These are phyloP conservation scores for Botryotinia narcissicola DNA, from an alignment of 2,329 filamentous ascomycete genomes.

Conservation along the genomic window DNA sequence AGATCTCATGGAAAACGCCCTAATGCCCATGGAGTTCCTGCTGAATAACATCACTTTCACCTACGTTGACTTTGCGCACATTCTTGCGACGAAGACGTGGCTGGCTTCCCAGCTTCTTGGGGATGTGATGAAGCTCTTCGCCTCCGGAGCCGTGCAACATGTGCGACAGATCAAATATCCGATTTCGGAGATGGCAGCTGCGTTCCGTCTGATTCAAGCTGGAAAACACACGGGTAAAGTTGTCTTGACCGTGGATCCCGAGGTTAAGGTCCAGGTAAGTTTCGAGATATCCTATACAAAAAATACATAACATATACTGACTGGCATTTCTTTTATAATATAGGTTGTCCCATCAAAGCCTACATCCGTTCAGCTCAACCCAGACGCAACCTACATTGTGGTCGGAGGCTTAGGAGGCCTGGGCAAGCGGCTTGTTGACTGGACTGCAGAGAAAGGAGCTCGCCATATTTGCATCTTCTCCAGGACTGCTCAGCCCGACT, in stretches of 20 bases:
- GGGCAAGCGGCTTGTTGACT: neutral
- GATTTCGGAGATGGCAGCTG: neutral
- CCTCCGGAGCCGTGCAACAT: neutral
- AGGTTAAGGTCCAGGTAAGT: too few species aligned
- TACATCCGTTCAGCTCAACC: too few species aligned
- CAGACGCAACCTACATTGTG: neutral
- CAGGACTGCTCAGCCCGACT: neutral
- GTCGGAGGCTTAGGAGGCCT: neutral
- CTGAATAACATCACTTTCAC: neutral
- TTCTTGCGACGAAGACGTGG: neutral
- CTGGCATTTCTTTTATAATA: too few species aligned
- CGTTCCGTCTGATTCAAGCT: neutral
- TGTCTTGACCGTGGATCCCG: neutral
- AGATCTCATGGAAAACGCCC: neutral
- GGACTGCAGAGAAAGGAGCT: neutral
- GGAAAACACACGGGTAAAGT: neutral
- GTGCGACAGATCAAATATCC: neutral
- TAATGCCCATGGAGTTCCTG: neutral
- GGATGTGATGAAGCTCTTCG: neutral
- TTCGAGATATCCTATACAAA: too few species aligned
- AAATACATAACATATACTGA: too few species aligned
- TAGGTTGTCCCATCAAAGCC: too few species aligned
- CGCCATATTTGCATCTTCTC: neutral
- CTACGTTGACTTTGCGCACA: neutral
- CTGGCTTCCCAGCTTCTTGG: neutral